A percentile compares a stretch with the other conserved stretches of the same genome.
These are phyloP conservation scores for Chalaropsis ovoidea DNA, from an alignment of 2,329 filamentous ascomycete genomes.

Conservation along the genomic window DNA sequence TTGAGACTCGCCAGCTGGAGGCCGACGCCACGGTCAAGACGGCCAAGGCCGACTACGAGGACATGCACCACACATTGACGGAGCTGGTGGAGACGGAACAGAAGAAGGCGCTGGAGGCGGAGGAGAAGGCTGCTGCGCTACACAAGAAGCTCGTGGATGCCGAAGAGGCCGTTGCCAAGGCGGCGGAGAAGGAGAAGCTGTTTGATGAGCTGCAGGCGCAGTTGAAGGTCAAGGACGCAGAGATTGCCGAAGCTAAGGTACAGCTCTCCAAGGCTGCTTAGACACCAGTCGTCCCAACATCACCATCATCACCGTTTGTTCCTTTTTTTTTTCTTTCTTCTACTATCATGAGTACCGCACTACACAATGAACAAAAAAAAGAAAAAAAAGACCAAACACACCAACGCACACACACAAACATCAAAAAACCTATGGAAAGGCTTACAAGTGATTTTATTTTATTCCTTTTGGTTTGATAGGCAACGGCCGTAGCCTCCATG, in stretches of 20 bases:
- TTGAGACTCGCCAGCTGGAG: slow-evolving; percentile 44
- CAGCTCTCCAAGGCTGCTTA: slow-evolving; percentile 26
- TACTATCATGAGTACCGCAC: slow-evolving; percentile 16
- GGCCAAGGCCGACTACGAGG: slow-evolving; percentile 50
- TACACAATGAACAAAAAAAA: slow-evolving; percentile 15
- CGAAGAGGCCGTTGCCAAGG: slow-evolving; percentile 22
- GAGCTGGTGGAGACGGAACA: slow-evolving; percentile 50
- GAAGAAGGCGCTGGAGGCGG: slow-evolving; percentile 43
- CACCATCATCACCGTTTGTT: slow-evolving; percentile 20
- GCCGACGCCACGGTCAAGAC: slow-evolving; percentile 45
- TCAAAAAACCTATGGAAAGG: slow-evolving; percentile 21
- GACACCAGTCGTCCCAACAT: slow-evolving; percentile 23
- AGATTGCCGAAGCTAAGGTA: slow-evolving; percentile 53
- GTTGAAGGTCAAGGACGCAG: slow-evolving; percentile 53
- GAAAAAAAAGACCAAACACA: slow-evolving; percentile 14
- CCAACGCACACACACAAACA: background rate
- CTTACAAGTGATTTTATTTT: slow-evolving; percentile 25
- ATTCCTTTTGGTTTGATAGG: slow-evolving; percentile 24
- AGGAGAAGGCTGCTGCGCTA: slow-evolving; percentile 41
- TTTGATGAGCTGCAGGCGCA: slow-evolving; percentile 44
- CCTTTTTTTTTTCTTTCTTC: slow-evolving; percentile 13
- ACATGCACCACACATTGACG: slow-evolving; percentile 54
- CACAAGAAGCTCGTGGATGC: slow-evolving; percentile 32
- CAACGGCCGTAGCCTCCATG: slow-evolving; percentile 22
- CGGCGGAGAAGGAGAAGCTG: slow-evolving; percentile 41